Base-by-base conservation (phyloP, 2,329 filamentous ascomycete genomes). In the Rhynchosporium secalis region DNA sequence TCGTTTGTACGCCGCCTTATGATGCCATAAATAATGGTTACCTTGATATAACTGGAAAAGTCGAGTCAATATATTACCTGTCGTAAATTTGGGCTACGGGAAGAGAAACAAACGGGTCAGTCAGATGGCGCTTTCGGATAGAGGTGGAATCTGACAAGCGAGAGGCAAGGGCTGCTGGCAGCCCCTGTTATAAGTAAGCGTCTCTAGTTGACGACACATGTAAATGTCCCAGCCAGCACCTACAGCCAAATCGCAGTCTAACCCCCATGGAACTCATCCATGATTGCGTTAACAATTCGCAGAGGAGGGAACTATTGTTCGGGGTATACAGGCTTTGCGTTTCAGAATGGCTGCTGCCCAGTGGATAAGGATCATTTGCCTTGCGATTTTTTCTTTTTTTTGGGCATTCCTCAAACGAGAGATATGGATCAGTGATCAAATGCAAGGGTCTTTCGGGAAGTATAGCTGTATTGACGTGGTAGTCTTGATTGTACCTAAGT, bases 371-470 rank as follows among this genome's bases (percentile, higher is more conserved):
- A 57, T 52, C 29, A 33, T 56, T n/a, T 40, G 31, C 33, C 48
- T n/a, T 40, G n/a, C 33, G 33, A 31, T 54, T 40, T 28, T 33
- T 59, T 63, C 61, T 66, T 64, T 62, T 66, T 41, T 49, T 60
- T 10, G 48, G 38, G 59, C 28, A 59, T 45, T 52, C 47, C 55
- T 60, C 38, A 63, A 61, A 45, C 49, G 49, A 55, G 26, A 58
- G 43, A 38, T 20, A 43, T 49, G 43, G 49, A 65, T 60, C 56
- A 62, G 12, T 49, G 52, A 54, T 52, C 51, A 36, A 60, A 60
- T 45, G 62, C 57, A 64, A 62, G 64, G 64, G 62, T 52, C 29
- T 48, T 55, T 46, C 62, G 60, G 56, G 49, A 56, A 46, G 40
- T 56, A 46, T 58, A 56, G 49, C 45, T 64, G 62, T 64, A 55